Conservation (phyloP, 768 basidiomycete species). For the Psilocybe cubensis region DNA sequence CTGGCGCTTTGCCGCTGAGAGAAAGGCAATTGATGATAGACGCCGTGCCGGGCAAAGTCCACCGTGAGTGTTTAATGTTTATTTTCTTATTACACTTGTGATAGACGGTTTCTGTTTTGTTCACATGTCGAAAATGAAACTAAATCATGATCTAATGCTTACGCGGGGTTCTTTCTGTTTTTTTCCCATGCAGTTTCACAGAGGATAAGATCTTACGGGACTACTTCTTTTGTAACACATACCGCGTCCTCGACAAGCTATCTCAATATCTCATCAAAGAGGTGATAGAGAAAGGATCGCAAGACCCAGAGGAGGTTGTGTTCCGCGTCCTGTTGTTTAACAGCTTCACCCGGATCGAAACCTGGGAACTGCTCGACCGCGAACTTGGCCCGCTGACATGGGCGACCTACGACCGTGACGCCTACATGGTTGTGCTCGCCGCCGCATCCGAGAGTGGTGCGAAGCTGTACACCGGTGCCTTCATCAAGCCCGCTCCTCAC, state of each 20-base stretch:
- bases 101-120: no score
- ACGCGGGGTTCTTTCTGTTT: constrained; percentile 3
- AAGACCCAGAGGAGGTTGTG: constrained; percentile 59
- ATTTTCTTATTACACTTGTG: no score
- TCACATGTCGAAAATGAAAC: not conserved
- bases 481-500: constrained; percentile 70
- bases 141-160: not conserved
- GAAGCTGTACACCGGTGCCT: constrained; percentile 70
- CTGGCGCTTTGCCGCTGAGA: constrained; percentile 60
- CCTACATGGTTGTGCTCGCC: constrained; percentile 58
- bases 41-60: constrained; percentile 50
- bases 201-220: constrained; percentile 57
- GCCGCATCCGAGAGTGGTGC: constrained; percentile 37
- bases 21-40: constrained; percentile 59
- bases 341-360: constrained; percentile 70
- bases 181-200: constrained; percentile 77
- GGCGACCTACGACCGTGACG: constrained; percentile 53
- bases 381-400: constrained; percentile 65
- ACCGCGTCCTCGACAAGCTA: constrained; percentile 71
- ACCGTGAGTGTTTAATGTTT: constrained; percentile 48
- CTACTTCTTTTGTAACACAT: constrained; percentile 75
- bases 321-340: constrained; percentile 78
- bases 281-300: constrained; percentile 72
- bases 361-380: constrained; percentile 63
- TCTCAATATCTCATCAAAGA: constrained; percentile 71